Conservation (phyloP, 331 rosid genomes). For the Acacia pycnantha region DNA sequence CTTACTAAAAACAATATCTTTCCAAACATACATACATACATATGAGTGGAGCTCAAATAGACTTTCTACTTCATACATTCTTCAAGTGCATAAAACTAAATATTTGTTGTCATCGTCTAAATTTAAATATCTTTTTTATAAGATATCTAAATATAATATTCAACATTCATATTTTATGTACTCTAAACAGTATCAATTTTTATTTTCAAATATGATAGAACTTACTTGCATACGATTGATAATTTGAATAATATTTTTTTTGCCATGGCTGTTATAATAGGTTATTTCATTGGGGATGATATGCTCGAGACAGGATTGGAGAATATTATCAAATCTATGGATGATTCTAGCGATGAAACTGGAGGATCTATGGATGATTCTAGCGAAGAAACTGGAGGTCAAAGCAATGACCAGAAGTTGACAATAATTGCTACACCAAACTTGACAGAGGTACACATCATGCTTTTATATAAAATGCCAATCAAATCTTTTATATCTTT, state of each 20-base stretch:
- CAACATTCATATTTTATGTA: neutral
- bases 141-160: neutral
- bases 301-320: neutral
- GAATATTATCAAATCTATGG: neutral
- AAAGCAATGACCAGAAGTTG: too few relatives aligned
- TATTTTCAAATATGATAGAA: neutral
- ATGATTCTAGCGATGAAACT: neutral
- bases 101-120: too few relatives aligned
- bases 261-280: neutral
- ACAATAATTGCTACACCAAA: too few relatives aligned
- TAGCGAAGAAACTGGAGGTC: neutral
- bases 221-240: neutral
- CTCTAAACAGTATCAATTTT: neutral
- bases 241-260: neutral
- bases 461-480: too few relatives aligned
- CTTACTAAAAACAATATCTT: too few relatives aligned
- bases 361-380: neutral
- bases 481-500: too few relatives aligned
- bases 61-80: neutral
- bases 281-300: accelerated
- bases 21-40: neutral
- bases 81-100: neutral
- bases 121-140: neutral
- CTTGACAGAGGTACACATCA: too few relatives aligned
- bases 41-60: neutral